Percentiles rank a stretch among this genome's conserved stretches.
phyloP scores from a whole-genome alignment of 169 alveolate species.

The Cryptosporidium ubiquitum region DNA sequence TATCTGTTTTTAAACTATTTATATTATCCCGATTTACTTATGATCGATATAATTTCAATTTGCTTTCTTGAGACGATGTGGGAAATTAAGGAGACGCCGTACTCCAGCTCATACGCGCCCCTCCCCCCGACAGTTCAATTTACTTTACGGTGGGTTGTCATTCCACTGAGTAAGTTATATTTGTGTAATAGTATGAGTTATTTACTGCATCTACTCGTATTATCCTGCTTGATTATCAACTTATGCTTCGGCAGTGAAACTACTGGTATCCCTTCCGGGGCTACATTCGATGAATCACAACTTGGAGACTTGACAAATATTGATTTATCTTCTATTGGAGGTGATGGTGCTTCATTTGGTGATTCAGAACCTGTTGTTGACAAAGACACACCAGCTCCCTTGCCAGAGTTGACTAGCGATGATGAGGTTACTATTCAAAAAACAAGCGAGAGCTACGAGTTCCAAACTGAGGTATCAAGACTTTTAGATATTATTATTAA shows the following conservation, averaged over 20 bases:
- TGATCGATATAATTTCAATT: not conserved
- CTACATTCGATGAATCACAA: slow-evolving; percentile 8
- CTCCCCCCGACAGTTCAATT: not conserved
- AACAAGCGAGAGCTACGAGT: slow-evolving; percentile 86
- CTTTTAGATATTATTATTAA: slow-evolving; percentile 99
- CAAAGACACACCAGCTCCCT: slow-evolving; percentile 30
- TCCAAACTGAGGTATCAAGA: slow-evolving; percentile 98
- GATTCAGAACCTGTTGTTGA: slow-evolving; percentile 18
- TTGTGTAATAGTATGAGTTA: not conserved
- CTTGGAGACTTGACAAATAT: not conserved
- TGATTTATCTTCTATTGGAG: slow-evolving; percentile 3
- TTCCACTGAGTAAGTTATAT: not conserved
- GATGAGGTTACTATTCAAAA: slow-evolving; percentile 48
- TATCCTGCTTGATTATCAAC: not conserved
- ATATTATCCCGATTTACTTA: not conserved
- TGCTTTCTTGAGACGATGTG: slow-evolving; percentile 9
- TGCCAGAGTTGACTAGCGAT: slow-evolving; percentile 11
- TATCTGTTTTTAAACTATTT: not conserved
- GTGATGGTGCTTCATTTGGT: not conserved
- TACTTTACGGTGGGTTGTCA: not conserved
- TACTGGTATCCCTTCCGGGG: slow-evolving; percentile 39
- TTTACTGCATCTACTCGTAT: not conserved
- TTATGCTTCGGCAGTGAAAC: slow-evolving; percentile 20
- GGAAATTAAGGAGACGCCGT: slow-evolving; percentile 20
- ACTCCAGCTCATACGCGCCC: not conserved